Percentiles rank a stretch among this genome's conserved stretches.
phyloP scores from a whole-genome alignment of 345 rosid species.

The Zanthoxylum bungeanum region DNA sequence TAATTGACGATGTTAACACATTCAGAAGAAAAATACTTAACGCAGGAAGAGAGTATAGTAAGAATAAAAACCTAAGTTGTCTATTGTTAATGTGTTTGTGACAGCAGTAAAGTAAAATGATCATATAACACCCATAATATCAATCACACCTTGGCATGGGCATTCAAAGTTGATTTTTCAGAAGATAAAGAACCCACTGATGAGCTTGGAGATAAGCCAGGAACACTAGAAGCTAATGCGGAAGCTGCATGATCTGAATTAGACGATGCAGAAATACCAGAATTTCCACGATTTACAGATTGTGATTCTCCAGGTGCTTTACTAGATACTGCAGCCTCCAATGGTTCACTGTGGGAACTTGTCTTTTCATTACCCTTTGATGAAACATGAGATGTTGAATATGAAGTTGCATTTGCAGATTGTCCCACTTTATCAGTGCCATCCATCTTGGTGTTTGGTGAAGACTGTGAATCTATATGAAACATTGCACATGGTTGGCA shows the following conservation, averaged over 20 bases:
- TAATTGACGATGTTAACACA: not conserved
- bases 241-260: conserved; percentile 45
- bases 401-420: conserved; percentile 24
- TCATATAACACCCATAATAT: not conserved
- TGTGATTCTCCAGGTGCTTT: conserved; percentile 37
- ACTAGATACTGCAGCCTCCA: conserved; percentile 36
- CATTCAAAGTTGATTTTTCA: conserved; percentile 74
- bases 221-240: conserved; percentile 42
- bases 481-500: conserved; percentile 7
- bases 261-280: conserved; percentile 62
- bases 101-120: not conserved
- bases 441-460: conserved; percentile 29
- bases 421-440: conserved; percentile 37
- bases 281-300: conserved; percentile 38
- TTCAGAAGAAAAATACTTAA: too few relatives aligned
- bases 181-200: conserved; percentile 75
- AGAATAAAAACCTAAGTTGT: not conserved
- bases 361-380: conserved; percentile 41
- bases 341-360: conserved; percentile 37
- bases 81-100: not conserved
- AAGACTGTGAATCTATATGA: conserved; percentile 39
- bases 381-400: conserved; percentile 29
- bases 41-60: not conserved
- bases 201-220: conserved; percentile 78
- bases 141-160: conserved; percentile 74